Percentiles rank a stretch among this genome's conserved stretches.
Evolutionary conservation across 2,329 filamentous ascomycete genomes (phyloP).

Genomic region (Sclerotinia subarctica): DNA sequence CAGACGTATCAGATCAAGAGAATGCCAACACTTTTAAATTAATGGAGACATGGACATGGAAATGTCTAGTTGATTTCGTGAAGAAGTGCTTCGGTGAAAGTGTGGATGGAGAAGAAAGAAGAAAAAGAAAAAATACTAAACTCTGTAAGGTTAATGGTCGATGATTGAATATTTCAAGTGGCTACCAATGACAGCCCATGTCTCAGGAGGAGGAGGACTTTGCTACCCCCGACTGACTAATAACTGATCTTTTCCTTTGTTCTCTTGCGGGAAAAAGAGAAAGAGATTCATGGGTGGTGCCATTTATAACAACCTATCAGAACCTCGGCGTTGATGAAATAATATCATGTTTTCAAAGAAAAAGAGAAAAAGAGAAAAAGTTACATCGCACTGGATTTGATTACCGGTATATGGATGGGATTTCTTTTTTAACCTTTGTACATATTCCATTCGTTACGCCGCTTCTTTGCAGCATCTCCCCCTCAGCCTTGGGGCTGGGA

Average conservation of each 20-base stretch:
- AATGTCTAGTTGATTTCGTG: not conserved
- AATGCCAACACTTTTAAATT: not conserved
- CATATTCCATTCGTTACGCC: not conserved
- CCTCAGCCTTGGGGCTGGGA: slow-evolving; percentile 11
- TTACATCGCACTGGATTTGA: not conserved
- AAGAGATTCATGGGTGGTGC: not conserved
- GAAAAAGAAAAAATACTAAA: not conserved
- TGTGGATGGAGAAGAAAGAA: not conserved
- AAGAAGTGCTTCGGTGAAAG: not conserved
- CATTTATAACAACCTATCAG: not conserved
- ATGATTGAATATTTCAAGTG: not conserved
- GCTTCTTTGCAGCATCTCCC: slow-evolving; percentile 1
- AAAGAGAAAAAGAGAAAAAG: not conserved
- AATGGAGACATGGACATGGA: not conserved
- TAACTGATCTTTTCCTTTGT: not conserved
- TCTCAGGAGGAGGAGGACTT: not conserved
- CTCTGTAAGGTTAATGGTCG: not conserved
- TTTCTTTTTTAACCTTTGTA: not conserved
- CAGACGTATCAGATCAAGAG: slow-evolving; percentile 1
- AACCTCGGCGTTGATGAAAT: not conserved
- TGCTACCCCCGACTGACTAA: no score
- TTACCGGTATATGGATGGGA: not conserved
- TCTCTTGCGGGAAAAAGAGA: not conserved
- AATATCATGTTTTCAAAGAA: not conserved
- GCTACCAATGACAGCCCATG: not conserved